Percentiles rank a stretch among this genome's conserved stretches.
Evolutionary conservation across 352 stramenopile genomes (phyloP).

Genomic region (Globisporangium polare): DNA sequence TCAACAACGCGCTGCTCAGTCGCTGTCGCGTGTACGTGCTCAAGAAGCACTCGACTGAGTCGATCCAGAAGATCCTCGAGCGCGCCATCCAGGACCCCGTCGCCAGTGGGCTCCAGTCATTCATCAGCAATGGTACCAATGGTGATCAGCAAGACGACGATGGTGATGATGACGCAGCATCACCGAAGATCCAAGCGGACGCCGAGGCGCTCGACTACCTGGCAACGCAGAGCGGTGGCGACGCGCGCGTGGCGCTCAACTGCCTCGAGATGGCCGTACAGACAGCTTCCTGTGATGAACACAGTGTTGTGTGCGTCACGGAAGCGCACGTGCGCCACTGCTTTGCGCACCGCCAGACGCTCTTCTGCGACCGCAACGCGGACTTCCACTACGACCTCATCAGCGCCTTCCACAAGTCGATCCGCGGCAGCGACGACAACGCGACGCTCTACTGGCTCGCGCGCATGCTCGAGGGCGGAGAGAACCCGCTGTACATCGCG

Average conservation of each 20-base stretch:
- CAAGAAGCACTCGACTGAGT: slow-evolving; percentile 59
- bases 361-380: slow-evolving; percentile 82
- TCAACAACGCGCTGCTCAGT: slow-evolving; percentile 83
- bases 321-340: slow-evolving; percentile 63
- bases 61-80: slow-evolving; percentile 59
- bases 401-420: slow-evolving; percentile 82
- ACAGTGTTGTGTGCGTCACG: slow-evolving; percentile 36
- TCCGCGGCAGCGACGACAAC: slow-evolving; percentile 80
- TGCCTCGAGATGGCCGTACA: slow-evolving; percentile 77
- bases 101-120: slow-evolving; percentile 24
- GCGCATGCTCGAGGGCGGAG: slow-evolving; percentile 82
- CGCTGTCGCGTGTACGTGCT: slow-evolving; percentile 78
- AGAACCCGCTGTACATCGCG: slow-evolving; percentile 81
- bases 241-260: slow-evolving; percentile 79
- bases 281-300: slow-evolving; percentile 29
- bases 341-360: slow-evolving; percentile 65
- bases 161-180: not conserved
- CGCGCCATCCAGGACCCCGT: slow-evolving; percentile 45
- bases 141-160: slow-evolving; percentile 8
- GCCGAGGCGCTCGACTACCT: slow-evolving; percentile 62
- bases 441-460: slow-evolving; percentile 83
- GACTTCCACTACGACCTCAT: slow-evolving; percentile 88
- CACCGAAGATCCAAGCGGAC: slow-evolving; percentile 37
- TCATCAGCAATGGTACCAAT: not conserved
- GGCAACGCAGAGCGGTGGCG: slow-evolving; percentile 67